Base-by-base conservation (phyloP, 306 rosid genomes). In the Potentilla sterilis region DNA sequence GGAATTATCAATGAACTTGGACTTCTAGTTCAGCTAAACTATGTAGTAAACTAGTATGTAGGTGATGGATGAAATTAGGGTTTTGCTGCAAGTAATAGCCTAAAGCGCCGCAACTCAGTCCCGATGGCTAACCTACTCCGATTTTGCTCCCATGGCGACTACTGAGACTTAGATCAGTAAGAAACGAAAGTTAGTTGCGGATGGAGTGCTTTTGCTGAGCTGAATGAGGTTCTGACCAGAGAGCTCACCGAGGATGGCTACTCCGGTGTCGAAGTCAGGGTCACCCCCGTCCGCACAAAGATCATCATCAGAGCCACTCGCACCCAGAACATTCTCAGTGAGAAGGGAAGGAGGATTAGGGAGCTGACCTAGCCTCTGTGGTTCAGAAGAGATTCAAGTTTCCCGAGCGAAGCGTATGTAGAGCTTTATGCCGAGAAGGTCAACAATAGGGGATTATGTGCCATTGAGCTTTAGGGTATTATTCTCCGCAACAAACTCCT, bases 191-290 rank as follows among this genome's bases (percentile, higher is more conserved):
- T 94, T 83, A 8, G 88, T 89, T 4, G 90, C 86, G 11, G 90
- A 89, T 37, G 91, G 90, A 48, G 88, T 87, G 19, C 87, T 89
- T 28, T 28, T 78, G 94, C 90, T 13, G 88, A 89, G 80, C 67
- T 89, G 66, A 89, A 89, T 59, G 90, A 89, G 86, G 88, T 87
- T 69, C 55, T 89, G 77, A 89, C 88, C 67, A 81, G 89, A 80
- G 93, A 89, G 80, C 87, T 89, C n/a, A 89, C 91, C 1, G 91
- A 87, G 70, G 89, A 87, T 67, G 93, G 93, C 0, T 89, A 89
- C 86, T 89, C 93, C 3, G 93, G 93, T 19, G 93, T 89, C 21
- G 90, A 89, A 81, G 90, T 89, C 32, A 85, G 90, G 75, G 90
- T 86, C 18, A 89, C 90, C 18, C 18, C 93, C 4, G 83, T 85